Evolutionary conservation across 768 basidiomycete genomes (phyloP), one percentile per base, ranked within the genome.

Genomic region (Phanerochaete carnosa): DNA sequence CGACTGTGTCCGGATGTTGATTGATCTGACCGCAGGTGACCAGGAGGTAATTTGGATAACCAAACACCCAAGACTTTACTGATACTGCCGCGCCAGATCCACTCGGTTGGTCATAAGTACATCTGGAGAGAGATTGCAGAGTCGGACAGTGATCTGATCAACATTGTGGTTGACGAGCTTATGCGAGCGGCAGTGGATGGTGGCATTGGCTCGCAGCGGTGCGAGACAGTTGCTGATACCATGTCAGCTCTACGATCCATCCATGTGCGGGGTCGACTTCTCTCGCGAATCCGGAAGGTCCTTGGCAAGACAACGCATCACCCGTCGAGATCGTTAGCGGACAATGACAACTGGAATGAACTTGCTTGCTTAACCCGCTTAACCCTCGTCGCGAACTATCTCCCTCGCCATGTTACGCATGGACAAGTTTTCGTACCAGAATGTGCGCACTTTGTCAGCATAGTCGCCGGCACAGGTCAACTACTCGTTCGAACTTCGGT

Each of bases 361-460:
- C 87, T 95, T 2, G 88, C 91, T 0, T 88, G 88, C 1, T 77
- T 95, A 37, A 79, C 89, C 39, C 87, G 93, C 4, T 80, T 96
- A n/a, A 79, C 83, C 45, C 80, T 92, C 12, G 80, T 88, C 11
- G 84, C 91, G 22, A 83, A 87, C 54, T 87, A 90, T 62, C 84
- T 87, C 50, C 80, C 85, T 0, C 82, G 82, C 50, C 82, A 87
- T 32, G 76, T 83, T 2, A 79, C 80, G 13, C 85, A 88, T 62
- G 85, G 83, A 55, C 90, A 92, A 65, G 77, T 95, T 28, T 94
- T 87, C 68, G 81, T 94, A 3, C 90, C 95, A 0, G 95, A 97
- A 70, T 78, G 91, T 32, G 78, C 88, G 46, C 92, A 97, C 71
- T 77, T 92, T 39, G 84, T 92, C 62, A 87, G 88, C 5, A 77